Base-by-base conservation (phyloP, 805 yeast species). In the Ogataea zsoltii region DNA sequence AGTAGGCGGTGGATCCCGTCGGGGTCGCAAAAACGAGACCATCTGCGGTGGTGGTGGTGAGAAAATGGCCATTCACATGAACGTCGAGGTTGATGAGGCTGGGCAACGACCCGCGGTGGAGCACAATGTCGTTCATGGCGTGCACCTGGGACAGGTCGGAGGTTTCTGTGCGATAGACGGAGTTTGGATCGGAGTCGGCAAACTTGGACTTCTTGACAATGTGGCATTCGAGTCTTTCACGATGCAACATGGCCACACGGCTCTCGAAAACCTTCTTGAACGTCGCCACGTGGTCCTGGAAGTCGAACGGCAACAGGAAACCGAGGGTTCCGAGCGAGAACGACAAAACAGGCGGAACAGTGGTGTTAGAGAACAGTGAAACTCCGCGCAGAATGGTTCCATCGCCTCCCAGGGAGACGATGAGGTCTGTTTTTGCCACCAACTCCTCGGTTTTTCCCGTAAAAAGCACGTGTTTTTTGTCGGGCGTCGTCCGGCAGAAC, bases 321-420 rank as follows among this genome's bases (percentile, higher is more conserved):
- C 98, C 98, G 33, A 91, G 66, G 0, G 97, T 90, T 0, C 98
- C 98, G 68, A 91, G 68, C 0, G 97, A 88, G 61, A 88, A 90
- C 21, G 95, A 82, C 41, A 91, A 67, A 0, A 91, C 88, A 0
- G 98, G 98, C 1, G 98, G 98, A 3, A 88, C 94, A 26, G 70
- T 72, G 9, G 73, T 73, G 58, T 81, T 79, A 44, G 84, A 80
- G 60, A 91, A 91, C 56, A 81, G 70, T 4, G 94, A 81, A 0
- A 89, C 92, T 0, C 92, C 96, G 44, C 91, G 77, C 35, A 91
- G 65, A 44, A 89, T 88, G 0, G 97, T 91, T 4, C 98, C 98
- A 65, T 91, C 98, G 15, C 98, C 98, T n/a, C 98, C 98, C 32
- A 91, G 66, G 0, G 96, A 86, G 7, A 91, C 90, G 31, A 91